Evolutionary conservation across 169 alveolate species (phyloP).

Genomic region (Theileria equi): DNA sequence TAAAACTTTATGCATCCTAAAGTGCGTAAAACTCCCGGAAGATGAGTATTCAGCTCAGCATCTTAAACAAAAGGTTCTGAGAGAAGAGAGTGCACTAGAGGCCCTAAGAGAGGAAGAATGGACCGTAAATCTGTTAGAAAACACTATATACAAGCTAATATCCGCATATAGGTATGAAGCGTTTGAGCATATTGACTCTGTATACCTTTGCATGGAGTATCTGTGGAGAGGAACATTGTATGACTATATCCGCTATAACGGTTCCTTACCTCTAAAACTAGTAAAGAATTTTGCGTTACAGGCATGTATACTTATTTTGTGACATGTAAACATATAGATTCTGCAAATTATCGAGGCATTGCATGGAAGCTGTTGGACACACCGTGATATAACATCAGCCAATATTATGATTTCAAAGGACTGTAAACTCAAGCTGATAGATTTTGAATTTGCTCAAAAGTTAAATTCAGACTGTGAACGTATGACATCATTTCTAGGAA

Average conservation of each 20-base stretch:
- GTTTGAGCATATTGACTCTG: conserved; percentile 21
- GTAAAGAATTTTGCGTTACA: conserved; percentile 4
- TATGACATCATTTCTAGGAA: conserved; percentile 37
- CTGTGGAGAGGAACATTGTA: conserved; percentile 32
- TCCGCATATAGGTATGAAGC: conserved; percentile 15
- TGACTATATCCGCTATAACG: conserved; percentile 1
- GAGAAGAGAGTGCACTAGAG: not conserved
- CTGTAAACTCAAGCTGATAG: conserved; percentile 14
- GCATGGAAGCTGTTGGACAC: conserved; percentile 6
- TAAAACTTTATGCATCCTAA: conserved; percentile 24
- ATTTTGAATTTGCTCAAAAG: conserved; percentile 8
- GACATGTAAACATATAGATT: not conserved
- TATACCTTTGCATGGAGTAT: conserved; percentile 30
- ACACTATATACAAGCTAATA: no score
- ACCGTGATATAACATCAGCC: conserved; percentile 31
- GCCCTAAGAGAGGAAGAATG: conserved; percentile 7
- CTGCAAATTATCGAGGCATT: conserved; percentile 20
- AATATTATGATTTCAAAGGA: conserved; percentile 11
- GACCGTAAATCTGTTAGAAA: not conserved
- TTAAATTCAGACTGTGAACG: not conserved
- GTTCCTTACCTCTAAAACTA: not conserved
- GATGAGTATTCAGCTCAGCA: not conserved
- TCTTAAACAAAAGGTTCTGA: not conserved
- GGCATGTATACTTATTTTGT: not conserved
- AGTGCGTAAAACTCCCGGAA: conserved; percentile 17